Evolutionary conservation across 176 grass and related monocot species (phyloP).

Genomic region (bread wheat (Triticum aestivum)): IWGSC_CS_RefSeq_v2.1 NC_057810.1:142593379-142593878

Average conservation of each 20-base stretch:
- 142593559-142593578: not conserved
- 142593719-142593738: slow-evolving; percentile 62
- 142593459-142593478: not conserved
- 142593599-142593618: not conserved
- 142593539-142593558: not conserved
- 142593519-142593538: not conserved
- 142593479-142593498: not conserved
- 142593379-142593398: not conserved
- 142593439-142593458: not conserved
- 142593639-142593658: not conserved
- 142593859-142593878: slow-evolving; percentile 72
- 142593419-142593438: not conserved
- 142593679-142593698: slow-evolving; percentile 57
- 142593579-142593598: not conserved
- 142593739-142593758: slow-evolving; percentile 80
- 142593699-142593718: slow-evolving; percentile 49
- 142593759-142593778: slow-evolving; percentile 67
- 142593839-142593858: slow-evolving; percentile 72
- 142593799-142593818: slow-evolving; percentile 85
- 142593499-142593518: not conserved
- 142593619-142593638: not conserved
- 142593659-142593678: not conserved
- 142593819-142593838: slow-evolving; percentile 72
- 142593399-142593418: not conserved
- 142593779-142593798: slow-evolving; percentile 61